A percentile compares a stretch with the other conserved stretches of the same genome.
These are phyloP conservation scores for Erodium chrysanthum DNA, from an alignment of 441 rosid species.

Conservation along the genomic window DNA sequence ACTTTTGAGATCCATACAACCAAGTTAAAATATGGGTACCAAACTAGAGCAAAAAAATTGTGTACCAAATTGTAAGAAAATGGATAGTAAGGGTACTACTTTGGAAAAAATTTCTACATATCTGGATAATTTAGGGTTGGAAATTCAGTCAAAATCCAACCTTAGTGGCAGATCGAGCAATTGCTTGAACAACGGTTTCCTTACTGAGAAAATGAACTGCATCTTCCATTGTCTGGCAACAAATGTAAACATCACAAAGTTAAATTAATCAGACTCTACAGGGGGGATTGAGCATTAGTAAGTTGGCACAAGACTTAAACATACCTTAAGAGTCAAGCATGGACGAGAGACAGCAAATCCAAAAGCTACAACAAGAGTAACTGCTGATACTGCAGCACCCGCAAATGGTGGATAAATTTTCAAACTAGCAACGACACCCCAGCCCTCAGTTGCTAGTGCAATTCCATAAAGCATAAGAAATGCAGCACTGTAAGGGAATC, in stretches of 20 bases:
- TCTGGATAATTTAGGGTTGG: conserved; percentile 3
- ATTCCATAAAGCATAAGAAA: conserved; percentile 97
- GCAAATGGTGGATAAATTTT: conserved; percentile 97
- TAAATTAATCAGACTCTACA: background rate
- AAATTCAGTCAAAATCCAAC: conserved; percentile 30
- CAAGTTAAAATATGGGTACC: background rate
- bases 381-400: conserved; percentile 99
- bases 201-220: conserved; percentile 96
- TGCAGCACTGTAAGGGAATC: conserved; percentile 54
- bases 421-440: conserved; percentile 99
- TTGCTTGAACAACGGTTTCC: conserved; percentile 97
- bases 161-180: conserved; percentile 96
- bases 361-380: conserved; percentile 95
- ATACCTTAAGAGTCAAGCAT: conserved; percentile 89
- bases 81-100: conserved; percentile 3
- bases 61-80: background rate
- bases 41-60: background rate
- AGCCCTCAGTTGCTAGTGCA: conserved; percentile 98
- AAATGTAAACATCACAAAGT: conserved; percentile 19
- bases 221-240: conserved; percentile 93
- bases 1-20: background rate
- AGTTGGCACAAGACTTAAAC: conserved; percentile 17
- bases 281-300: conserved; percentile 11
- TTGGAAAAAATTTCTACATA: background rate
- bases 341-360: conserved; percentile 99